Evolutionary conservation across 306 rosid species (phyloP).

Genomic region (Gleditsia sinensis): DNA sequence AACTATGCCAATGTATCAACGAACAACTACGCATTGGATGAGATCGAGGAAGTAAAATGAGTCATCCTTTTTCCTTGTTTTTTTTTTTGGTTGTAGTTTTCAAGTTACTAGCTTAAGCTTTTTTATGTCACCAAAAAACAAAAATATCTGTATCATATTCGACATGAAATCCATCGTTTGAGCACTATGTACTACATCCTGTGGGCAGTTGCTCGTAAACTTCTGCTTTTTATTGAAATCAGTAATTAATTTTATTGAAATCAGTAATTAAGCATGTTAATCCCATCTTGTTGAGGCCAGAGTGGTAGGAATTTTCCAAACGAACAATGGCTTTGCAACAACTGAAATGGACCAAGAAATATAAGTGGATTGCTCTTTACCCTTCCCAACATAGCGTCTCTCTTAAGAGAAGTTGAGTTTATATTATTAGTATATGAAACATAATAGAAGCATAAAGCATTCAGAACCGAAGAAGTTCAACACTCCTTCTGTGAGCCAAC

Average conservation of each 20-base stretch:
- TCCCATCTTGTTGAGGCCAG: background rate
- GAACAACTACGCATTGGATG: constrained; percentile 82
- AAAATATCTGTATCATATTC: constrained; percentile 47
- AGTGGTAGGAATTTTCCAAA: background rate
- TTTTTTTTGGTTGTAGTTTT: constrained; percentile 39
- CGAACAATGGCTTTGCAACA: background rate
- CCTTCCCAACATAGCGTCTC: background rate
- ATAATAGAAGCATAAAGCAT: background rate
- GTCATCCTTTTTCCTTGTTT: constrained; percentile 33
- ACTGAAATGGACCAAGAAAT: background rate
- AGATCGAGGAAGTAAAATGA: constrained; percentile 67
- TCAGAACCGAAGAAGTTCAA: background rate
- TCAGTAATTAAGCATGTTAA: background rate
- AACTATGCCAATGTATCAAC: constrained; percentile 79
- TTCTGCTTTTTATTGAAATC: background rate
- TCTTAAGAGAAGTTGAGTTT: background rate
- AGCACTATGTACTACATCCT: background rate
- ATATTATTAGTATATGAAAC: background rate
- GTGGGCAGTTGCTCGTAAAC: constrained; percentile 6
- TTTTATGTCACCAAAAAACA: constrained; percentile 16
- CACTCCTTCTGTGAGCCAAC: background rate
- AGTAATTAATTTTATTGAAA: too few relatives aligned
- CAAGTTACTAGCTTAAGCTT: constrained; percentile 24
- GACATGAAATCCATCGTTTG: constrained; percentile 34
- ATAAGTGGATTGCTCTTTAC: background rate